A percentile compares a stretch with the other conserved stretches of the same genome.
phyloP scores from a whole-genome alignment of 2,329 filamentous ascomycete genomes.

The Nectriaceae sp. region DNA sequence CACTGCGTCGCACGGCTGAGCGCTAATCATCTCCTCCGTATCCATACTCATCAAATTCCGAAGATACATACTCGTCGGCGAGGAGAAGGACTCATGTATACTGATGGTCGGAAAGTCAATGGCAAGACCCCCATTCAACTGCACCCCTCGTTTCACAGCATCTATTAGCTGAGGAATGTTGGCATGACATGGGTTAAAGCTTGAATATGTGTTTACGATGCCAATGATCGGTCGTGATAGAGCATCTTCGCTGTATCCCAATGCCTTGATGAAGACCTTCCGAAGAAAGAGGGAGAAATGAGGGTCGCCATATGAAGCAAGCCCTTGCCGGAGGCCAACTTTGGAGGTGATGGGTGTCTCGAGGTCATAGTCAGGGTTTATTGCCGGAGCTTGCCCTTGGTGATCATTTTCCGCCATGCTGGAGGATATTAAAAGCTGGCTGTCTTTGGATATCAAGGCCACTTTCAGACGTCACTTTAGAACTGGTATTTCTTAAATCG shows the following conservation, averaged over 20 bases:
- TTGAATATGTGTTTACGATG: conserved; percentile 72
- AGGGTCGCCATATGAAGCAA: conserved; percentile 70
- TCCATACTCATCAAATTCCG: conserved; percentile 79
- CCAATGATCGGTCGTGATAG: conserved; percentile 72
- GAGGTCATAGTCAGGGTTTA: conserved; percentile 62
- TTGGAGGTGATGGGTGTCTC: conserved; percentile 50
- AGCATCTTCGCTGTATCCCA: conserved; percentile 73
- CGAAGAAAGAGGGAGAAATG: conserved; percentile 76
- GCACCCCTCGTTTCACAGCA: conserved; percentile 67
- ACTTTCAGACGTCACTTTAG: neutral
- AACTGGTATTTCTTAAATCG: neutral
- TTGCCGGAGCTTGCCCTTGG: neutral
- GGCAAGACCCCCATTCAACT: conserved; percentile 66
- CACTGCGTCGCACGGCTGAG: conserved; percentile 69
- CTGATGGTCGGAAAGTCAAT: conserved; percentile 77
- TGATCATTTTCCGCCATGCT: conserved; percentile 13
- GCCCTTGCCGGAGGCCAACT: conserved; percentile 61
- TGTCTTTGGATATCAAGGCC: neutral
- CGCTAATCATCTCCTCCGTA: conserved; percentile 75
- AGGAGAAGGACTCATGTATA: conserved; percentile 68
- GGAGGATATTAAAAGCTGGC: neutral
- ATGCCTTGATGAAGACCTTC: conserved; percentile 76
- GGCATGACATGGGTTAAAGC: conserved; percentile 75
- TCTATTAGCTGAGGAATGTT: conserved; percentile 73
- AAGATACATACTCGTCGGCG: conserved; percentile 74